A percentile compares a stretch with the other conserved stretches of the same genome.
phyloP scores from a whole-genome alignment of 148 eudicot genomes.

The Rhododendron molle region DNA sequence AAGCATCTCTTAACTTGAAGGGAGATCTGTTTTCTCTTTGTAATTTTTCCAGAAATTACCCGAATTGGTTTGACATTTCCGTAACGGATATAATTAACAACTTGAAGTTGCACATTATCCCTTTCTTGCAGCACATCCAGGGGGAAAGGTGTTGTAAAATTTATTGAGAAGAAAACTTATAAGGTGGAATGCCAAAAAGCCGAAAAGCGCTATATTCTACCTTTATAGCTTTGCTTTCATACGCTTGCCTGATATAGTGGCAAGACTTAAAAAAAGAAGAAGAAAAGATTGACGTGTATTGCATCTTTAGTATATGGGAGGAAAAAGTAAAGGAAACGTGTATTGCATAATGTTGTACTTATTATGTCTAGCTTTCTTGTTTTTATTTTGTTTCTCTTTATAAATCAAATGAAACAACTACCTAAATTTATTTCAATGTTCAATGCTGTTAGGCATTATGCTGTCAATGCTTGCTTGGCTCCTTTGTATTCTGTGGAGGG shows the following conservation, averaged over 20 bases:
- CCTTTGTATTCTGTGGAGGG: slow-evolving; percentile 15
- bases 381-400: background rate
- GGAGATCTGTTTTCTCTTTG: background rate
- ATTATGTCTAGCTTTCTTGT: background rate
- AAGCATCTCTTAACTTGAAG: background rate
- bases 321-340: background rate
- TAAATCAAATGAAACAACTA: background rate
- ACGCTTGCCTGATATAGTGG: background rate
- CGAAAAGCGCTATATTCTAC: background rate
- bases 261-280: background rate
- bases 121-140: no score
- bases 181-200: background rate
- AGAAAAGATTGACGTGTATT: background rate
- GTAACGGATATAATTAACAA: no score
- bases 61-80: no score
- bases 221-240: background rate
- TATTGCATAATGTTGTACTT: background rate
- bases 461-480: slow-evolving; percentile 51
- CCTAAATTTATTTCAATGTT: background rate
- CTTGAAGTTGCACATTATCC: no score
- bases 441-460: slow-evolving; percentile 9
- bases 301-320: slow-evolving; percentile 9
- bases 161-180: background rate
- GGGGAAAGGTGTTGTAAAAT: background rate
- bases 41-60: background rate